phyloP scores from a whole-genome alignment of 1,284 basidiomycete species.

The Sporisorium reilianum region DNA sequence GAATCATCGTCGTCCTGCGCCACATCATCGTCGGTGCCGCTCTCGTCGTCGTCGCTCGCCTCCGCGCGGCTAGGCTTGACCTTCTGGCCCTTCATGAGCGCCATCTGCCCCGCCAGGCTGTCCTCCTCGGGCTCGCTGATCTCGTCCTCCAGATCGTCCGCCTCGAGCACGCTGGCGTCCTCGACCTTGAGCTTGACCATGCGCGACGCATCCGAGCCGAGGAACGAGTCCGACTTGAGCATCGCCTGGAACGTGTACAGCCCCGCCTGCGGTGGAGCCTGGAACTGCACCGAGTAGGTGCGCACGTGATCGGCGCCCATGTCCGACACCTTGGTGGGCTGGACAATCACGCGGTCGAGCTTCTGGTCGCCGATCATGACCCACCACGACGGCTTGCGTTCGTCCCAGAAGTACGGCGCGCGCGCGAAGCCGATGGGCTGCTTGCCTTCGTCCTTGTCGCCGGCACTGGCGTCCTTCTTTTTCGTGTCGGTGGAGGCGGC shows the following conservation, averaged over 20 bases:
- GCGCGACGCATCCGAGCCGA: constrained; percentile 78
- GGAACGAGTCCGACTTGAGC: constrained; percentile 85
- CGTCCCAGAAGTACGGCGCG: constrained; percentile 81
- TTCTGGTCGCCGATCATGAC: constrained; percentile 87
- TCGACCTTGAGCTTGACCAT: constrained; percentile 73
- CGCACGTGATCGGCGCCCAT: constrained; percentile 78
- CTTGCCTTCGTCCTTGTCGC: constrained; percentile 70
- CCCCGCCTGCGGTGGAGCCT: constrained; percentile 87
- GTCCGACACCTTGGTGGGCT: constrained; percentile 81
- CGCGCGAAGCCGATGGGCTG: constrained; percentile 78
- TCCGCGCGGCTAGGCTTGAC: constrained; percentile 77
- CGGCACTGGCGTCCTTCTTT: constrained; percentile 8
- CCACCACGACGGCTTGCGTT: constrained; percentile 70
- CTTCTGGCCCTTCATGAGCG: constrained; percentile 88
- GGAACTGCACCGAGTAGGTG: constrained; percentile 91
- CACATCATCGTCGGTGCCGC: constrained; percentile 65
- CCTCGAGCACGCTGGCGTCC: constrained; percentile 75
- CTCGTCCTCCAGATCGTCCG: constrained; percentile 60
- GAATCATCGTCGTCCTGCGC: constrained; percentile 23
- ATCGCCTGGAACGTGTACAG: constrained; percentile 90
- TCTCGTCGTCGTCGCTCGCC: constrained; percentile 71
- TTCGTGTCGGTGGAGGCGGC: constrained; percentile 1
- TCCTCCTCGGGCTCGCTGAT: constrained; percentile 69
- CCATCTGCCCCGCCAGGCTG: constrained; percentile 95
- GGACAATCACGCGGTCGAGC: constrained; percentile 87